phyloP scores from a whole-genome alignment of 306 rosid genomes.

The Corylus avellana region DNA sequence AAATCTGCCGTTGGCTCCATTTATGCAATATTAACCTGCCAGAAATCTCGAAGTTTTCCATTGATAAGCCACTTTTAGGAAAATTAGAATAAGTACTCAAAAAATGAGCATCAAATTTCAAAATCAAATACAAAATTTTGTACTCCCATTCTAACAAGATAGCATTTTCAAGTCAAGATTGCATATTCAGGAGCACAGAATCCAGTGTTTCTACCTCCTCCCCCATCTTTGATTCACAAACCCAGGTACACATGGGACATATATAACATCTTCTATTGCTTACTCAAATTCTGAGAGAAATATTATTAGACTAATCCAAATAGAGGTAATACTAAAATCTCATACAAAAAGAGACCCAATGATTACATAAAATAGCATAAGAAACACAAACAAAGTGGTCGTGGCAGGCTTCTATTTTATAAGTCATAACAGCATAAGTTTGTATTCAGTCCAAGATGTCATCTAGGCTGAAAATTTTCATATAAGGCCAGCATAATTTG shows the following conservation, averaged over 20 bases:
- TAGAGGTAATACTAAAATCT: slow-evolving; percentile 30
- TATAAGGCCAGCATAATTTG: slow-evolving; percentile 27
- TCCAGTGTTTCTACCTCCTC: background rate
- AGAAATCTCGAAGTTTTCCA: background rate
- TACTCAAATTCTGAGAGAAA: slow-evolving; percentile 27
- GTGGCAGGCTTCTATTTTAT: slow-evolving; percentile 22
- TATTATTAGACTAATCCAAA: slow-evolving; percentile 28
- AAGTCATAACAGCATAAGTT: slow-evolving; percentile 23
- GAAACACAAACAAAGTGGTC: slow-evolving; percentile 10
- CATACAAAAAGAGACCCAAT: slow-evolving; percentile 35
- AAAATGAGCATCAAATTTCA: background rate
- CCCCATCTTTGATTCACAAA: background rate
- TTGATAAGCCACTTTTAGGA: background rate
- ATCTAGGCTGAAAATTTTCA: slow-evolving; percentile 23
- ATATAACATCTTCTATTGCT: slow-evolving; percentile 26
- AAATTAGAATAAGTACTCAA: background rate
- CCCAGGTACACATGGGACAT: slow-evolving; percentile 6
- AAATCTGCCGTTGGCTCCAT: too few relatives aligned
- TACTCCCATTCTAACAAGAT: background rate
- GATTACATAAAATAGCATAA: slow-evolving; percentile 32
- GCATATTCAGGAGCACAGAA: background rate
- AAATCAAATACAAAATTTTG: background rate
- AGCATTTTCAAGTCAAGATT: background rate
- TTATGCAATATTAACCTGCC: too few relatives aligned
- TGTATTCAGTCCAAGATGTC: slow-evolving; percentile 25